Evolutionary conservation across 371 early-diverging fungal species (phyloP), one percentile per base, ranked within the genome.

Genomic region (Massospora cicadina): DNA sequence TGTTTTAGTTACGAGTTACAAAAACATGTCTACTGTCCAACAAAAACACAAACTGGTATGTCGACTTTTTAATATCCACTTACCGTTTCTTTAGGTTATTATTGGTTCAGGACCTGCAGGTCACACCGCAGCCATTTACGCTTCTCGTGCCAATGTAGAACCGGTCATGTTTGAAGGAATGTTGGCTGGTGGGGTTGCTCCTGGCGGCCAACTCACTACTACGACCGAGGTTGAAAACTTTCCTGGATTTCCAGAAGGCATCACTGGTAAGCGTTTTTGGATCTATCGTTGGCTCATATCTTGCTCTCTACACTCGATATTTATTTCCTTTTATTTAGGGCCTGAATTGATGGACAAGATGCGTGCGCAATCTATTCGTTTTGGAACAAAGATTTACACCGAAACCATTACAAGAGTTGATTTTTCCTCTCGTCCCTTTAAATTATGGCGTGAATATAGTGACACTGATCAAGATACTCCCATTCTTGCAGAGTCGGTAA

Each of bases 161-260:
- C 98, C 98, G 10, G 79, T 91, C 67, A 78, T 99, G 79, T 95
- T 91, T 72, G 98, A 98, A 74, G 98, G 99, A 63, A 89, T 94
- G 81, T 82, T 95, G 81, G 93, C 95, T 54, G 93, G 93, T 68
- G 93, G 66, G 31, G 33, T 66, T 33, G 63, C 66, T 32, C 63
- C 89, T 63, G 89, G 90, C 65, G 89, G 89, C 43, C 91, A 91
- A 77, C 83, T 90, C 65, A 95, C 93, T 5, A 92, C 90, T 53
- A 93, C 90, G 21, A 92, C 88, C 65, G 93, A 90, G 64, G 89
- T 90, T 24, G 91, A 91, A 73, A 95, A 90, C 81, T 95, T 77
- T 73, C 89, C 86, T 65, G 91, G 84, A n/a, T 70, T 70, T 43
- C 70, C 70, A 3, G 68, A 70, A 31, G 66, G 68, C 13, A 70